Evolutionary conservation across 2,329 filamentous ascomycete genomes (phyloP).

Genomic region (Paraconiothyrium sp.): DNA sequence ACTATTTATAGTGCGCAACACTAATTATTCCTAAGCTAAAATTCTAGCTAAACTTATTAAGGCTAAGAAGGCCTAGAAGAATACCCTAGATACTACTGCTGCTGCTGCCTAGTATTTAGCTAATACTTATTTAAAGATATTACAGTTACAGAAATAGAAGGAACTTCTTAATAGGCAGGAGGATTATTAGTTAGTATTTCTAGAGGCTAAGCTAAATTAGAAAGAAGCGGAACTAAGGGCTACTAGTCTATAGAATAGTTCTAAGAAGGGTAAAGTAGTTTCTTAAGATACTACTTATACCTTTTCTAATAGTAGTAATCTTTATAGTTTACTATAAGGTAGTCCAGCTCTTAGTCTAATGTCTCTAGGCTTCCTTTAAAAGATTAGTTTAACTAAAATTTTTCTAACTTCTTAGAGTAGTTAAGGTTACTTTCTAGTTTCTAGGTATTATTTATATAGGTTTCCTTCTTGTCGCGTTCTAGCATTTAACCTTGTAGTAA

Average conservation of each 20-base stretch:
- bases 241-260: too few relatives aligned
- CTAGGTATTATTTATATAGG: constrained; percentile 16
- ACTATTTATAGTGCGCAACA: too few relatives aligned
- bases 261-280: not conserved
- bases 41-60: too few relatives aligned
- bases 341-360: not conserved
- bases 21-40: too few relatives aligned
- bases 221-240: not conserved
- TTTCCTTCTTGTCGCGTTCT: constrained; percentile 9
- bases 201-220: not conserved
- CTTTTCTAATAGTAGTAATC: constrained; percentile 1
- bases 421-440: constrained; percentile 19
- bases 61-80: too few relatives aligned
- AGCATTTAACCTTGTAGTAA: constrained; percentile 16
- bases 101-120: too few relatives aligned
- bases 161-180: too few relatives aligned
- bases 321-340: constrained; percentile 7
- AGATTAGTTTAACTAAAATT: constrained; percentile 8
- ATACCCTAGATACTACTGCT: too few relatives aligned
- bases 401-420: constrained; percentile 18
- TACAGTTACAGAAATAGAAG: too few relatives aligned
- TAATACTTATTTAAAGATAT: too few relatives aligned
- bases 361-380: constrained; percentile 12
- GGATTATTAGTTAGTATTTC: not conserved
- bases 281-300: not conserved